phyloP scores from a whole-genome alignment of 169 alveolate species.

The Plasmodium inui region DNA sequence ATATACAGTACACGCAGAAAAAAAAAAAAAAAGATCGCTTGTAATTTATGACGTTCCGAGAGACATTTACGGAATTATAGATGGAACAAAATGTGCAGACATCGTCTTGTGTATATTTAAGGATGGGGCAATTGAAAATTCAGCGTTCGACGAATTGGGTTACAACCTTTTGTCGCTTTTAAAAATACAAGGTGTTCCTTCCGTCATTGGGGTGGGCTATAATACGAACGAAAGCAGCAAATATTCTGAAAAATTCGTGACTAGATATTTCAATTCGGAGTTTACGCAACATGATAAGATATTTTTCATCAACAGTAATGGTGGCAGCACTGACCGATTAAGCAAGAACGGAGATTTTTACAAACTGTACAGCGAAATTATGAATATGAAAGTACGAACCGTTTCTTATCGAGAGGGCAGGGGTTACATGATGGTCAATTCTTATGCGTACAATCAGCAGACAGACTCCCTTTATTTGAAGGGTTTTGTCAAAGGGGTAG shows the following conservation, averaged over 20 bases:
- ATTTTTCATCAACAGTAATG: constrained; percentile 55
- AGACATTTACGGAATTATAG: constrained; percentile 72
- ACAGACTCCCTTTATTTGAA: constrained; percentile 73
- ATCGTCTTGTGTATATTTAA: constrained; percentile 62
- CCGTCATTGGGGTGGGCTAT: constrained; percentile 82
- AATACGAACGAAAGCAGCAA: constrained; percentile 70
- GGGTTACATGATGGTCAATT: constrained; percentile 82
- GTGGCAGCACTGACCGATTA: constrained; percentile 18
- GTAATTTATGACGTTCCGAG: constrained; percentile 64
- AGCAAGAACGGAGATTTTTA: constrained; percentile 41
- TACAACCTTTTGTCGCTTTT: constrained; percentile 79
- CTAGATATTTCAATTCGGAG: constrained; percentile 83
- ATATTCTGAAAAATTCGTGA: constrained; percentile 64
- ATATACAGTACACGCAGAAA: constrained; percentile 57
- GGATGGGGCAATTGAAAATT: constrained; percentile 57
- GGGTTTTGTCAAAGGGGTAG: constrained; percentile 85
- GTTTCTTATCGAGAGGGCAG: constrained; percentile 84
- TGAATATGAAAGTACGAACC: constrained; percentile 72
- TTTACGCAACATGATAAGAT: constrained; percentile 80
- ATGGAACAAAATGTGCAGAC: constrained; percentile 76
- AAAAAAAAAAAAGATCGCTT: constrained; percentile 53
- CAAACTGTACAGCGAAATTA: constrained; percentile 74
- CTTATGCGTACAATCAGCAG: constrained; percentile 73
- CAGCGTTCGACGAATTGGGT: constrained; percentile 65
- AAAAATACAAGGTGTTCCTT: constrained; percentile 85